A percentile compares a stretch with the other conserved stretches of the same genome.
Conservation (phyloP, 2,329 filamentous ascomycete species). For the Metarhizium guizhouense region DNA sequence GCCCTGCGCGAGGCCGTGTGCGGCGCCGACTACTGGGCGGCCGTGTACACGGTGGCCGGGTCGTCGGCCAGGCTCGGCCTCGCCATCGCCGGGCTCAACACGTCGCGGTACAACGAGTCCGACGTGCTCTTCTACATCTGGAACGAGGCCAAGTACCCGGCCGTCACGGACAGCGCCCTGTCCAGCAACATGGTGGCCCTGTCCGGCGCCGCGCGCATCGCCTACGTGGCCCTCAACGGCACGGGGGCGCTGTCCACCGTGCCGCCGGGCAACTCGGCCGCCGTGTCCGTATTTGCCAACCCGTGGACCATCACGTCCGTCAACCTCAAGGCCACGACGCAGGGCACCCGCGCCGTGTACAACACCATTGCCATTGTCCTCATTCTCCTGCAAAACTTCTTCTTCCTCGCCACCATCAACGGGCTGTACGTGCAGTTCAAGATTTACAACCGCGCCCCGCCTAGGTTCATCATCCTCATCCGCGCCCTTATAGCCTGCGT, state of each 20-base stretch:
- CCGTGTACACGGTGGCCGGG: conserved; percentile 9
- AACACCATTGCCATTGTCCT: conserved; percentile 16
- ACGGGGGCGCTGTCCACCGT: conserved; percentile 9
- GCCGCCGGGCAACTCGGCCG: conserved; percentile 6
- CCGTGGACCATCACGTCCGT: conserved; percentile 13
- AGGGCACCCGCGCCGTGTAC: conserved; percentile 16
- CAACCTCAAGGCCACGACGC: conserved; percentile 13
- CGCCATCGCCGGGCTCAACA: conserved; percentile 6
- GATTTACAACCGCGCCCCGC: conserved; percentile 8
- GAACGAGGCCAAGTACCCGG: conserved; percentile 13
- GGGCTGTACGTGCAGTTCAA: conserved; percentile 9
- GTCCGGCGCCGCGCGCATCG: conserved; percentile 8
- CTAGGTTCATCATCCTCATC: conserved; percentile 9
- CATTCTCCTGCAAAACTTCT: conserved; percentile 15
- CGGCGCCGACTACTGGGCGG: conserved; percentile 11
- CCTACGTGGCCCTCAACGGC: conserved; percentile 10
- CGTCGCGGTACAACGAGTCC: conserved; percentile 8
- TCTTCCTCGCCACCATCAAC: conserved; percentile 12
- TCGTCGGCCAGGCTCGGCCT: conserved; percentile 8
- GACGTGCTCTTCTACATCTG: conserved; percentile 12
- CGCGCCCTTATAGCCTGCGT: conserved; percentile 3
- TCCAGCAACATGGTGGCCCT: conserved; percentile 9
- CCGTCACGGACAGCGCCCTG: conserved; percentile 8
- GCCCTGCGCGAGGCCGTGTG: conserved; percentile 10
- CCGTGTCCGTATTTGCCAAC: conserved; percentile 11